These are phyloP conservation scores for Penicillium sp. DNA, from an alignment of 2,329 filamentous ascomycete genomes.

Conservation along the genomic window DNA sequence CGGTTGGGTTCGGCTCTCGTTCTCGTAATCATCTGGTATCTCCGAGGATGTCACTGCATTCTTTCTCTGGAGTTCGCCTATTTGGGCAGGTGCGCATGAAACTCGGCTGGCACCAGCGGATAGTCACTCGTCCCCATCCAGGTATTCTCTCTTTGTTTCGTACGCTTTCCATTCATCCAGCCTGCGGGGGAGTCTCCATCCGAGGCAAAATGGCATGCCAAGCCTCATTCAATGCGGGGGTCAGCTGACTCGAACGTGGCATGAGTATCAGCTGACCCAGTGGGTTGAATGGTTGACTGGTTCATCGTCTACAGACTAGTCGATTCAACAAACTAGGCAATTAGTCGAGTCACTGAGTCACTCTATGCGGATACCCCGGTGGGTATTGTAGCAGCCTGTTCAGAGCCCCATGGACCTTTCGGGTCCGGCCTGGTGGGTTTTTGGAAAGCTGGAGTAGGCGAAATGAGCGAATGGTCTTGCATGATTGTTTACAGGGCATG, in stretches of 20 bases:
- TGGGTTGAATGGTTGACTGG: not conserved
- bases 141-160: not conserved
- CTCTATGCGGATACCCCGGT: not conserved
- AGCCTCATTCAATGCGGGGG: not conserved
- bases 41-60: not conserved
- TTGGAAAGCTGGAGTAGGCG: not conserved
- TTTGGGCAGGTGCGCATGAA: slow-evolving; percentile 3
- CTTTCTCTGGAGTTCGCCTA: not conserved
- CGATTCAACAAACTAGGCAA: not conserved
- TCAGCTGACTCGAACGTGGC: slow-evolving; percentile 6
- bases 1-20: not conserved
- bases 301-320: not conserved
- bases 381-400: not conserved
- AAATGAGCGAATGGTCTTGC: not conserved
- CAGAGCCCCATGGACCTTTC: not conserved
- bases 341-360: not conserved
- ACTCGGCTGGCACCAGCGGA: not conserved
- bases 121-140: not conserved
- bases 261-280: not conserved
- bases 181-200: not conserved
- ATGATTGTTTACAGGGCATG: not conserved
- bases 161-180: not conserved
- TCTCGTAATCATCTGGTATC: not conserved
- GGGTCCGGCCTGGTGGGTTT: not conserved
- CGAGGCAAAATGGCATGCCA: not conserved